phyloP scores from a whole-genome alignment of 108 stramenopile genomes.

The Fragilaria radians region DNA sequence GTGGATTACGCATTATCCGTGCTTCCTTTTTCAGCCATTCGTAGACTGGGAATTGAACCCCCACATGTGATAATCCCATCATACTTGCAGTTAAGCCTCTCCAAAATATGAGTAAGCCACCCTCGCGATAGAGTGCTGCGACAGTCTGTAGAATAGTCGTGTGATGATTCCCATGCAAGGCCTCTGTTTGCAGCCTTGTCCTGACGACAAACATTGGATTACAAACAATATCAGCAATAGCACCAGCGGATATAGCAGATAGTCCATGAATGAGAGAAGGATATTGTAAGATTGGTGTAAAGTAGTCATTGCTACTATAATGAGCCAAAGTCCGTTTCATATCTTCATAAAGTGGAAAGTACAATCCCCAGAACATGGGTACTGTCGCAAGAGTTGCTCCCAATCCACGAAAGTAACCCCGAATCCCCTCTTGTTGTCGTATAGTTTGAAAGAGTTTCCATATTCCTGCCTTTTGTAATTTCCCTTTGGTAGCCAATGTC shows the following conservation, averaged over 20 bases:
- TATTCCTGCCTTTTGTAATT: conserved; percentile 8
- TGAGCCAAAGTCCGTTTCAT: conserved; percentile 24
- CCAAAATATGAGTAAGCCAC: conserved; percentile 74
- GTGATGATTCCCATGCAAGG: conserved; percentile 46
- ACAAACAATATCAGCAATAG: conserved; percentile 80
- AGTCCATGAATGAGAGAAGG: conserved; percentile 61
- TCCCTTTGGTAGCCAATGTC: not conserved
- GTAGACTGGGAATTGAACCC: conserved; percentile 89
- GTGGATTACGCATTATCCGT: conserved; percentile 25
- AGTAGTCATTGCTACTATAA: conserved; percentile 14
- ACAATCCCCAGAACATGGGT: conserved; percentile 88
- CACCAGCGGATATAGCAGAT: conserved; percentile 75
- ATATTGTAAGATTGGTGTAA: conserved; percentile 1
- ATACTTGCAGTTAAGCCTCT: conserved; percentile 85
- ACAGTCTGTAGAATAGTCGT: conserved; percentile 46
- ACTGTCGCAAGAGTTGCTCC: conserved; percentile 83
- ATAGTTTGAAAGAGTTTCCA: conserved; percentile 35
- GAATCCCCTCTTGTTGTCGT: conserved; percentile 55
- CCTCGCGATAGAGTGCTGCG: conserved; percentile 40
- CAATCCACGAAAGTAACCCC: conserved; percentile 86
- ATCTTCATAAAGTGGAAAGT: conserved; percentile 55
- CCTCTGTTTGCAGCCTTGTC: conserved; percentile 85
- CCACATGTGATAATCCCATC: conserved; percentile 84
- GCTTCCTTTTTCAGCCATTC: conserved; percentile 70
- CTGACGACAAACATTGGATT: conserved; percentile 91